phyloP scores from a whole-genome alignment of 2,329 filamentous ascomycete species.

The Phoma sp. region DNA sequence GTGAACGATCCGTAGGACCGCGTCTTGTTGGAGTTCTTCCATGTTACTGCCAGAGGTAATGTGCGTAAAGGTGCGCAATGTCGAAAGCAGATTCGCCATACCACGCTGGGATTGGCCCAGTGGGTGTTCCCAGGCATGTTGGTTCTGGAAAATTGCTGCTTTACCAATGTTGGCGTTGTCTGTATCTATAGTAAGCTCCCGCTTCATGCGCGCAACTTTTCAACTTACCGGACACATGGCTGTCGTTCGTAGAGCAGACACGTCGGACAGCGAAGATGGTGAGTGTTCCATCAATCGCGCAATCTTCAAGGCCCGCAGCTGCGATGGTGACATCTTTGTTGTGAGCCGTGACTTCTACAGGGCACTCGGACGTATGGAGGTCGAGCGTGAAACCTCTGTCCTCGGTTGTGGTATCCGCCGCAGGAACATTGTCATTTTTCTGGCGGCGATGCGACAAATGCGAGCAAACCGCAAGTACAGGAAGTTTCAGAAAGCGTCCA shows the following conservation, averaged over 20 bases:
- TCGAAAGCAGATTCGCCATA: conserved; percentile 45
- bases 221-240: not conserved
- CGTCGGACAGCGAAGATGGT: conserved; percentile 38
- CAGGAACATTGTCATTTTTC: not conserved
- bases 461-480: conserved; percentile 15
- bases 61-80: conserved; percentile 39
- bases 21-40: conserved; percentile 33
- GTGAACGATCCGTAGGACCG: conserved; percentile 39
- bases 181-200: not conserved
- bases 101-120: conserved; percentile 41
- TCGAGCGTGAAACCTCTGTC: conserved; percentile 22
- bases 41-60: conserved; percentile 12
- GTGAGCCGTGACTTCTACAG: conserved; percentile 28
- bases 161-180: conserved; percentile 18
- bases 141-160: conserved; percentile 33
- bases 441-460: not conserved
- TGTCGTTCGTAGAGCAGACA: not conserved
- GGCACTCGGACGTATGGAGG: conserved; percentile 38
- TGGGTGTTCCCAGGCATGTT: conserved; percentile 34
- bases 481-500: conserved; percentile 5
- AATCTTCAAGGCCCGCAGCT: conserved; percentile 22
- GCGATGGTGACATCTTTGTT: conserved; percentile 24
- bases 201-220: not conserved
- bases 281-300: conserved; percentile 27
- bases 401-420: not conserved